These are phyloP conservation scores for Penicillium longicatenatum DNA, from an alignment of 495 filamentous ascomycete genomes.

Conservation along the genomic window DNA sequence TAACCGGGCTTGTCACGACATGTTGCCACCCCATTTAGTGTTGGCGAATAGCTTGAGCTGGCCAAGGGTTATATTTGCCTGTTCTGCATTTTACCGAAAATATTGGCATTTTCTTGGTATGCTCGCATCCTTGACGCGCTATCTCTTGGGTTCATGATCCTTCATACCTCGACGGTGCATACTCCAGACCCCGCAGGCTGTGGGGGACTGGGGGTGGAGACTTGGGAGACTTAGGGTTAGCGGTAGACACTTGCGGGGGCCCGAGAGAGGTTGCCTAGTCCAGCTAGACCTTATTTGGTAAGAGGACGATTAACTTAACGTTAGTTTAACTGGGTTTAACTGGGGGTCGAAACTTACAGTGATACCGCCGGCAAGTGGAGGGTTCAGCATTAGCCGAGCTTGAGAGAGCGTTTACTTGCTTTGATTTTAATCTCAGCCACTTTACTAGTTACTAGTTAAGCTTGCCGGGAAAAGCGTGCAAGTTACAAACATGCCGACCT, in stretches of 20 bases:
- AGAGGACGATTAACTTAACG: conserved; percentile 6
- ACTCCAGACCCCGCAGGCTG: conserved; percentile 6
- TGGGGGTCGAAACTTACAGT: conserved; percentile 8
- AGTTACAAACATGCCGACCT: conserved; percentile 8
- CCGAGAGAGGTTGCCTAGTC: conserved; percentile 6
- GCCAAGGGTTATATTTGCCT: conserved; percentile 5
- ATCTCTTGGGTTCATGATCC: conserved; percentile 8
- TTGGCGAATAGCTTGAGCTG: conserved; percentile 8
- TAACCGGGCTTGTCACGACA: conserved; percentile 7
- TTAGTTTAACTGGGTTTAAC: conserved; percentile 5
- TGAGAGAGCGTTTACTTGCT: conserved; percentile 10
- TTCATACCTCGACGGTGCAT: conserved; percentile 6
- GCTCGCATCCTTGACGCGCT: conserved; percentile 4
- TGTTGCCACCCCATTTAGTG: conserved; percentile 6
- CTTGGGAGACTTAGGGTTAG: conserved; percentile 7
- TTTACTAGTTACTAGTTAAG: conserved; percentile 9
- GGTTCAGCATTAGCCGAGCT: conserved; percentile 7
- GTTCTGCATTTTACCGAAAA: conserved; percentile 9
- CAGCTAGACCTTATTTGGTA: conserved; percentile 7
- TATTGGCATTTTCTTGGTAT: conserved; percentile 5
- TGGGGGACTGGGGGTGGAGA: conserved; percentile 5
- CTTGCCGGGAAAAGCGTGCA: conserved; percentile 6
- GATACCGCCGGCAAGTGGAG: conserved; percentile 8
- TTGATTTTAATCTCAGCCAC: conserved; percentile 9
- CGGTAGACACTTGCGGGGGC: conserved; percentile 8